Percentiles rank a stretch among this genome's conserved stretches.
phyloP scores from a whole-genome alignment of 768 basidiomycete species.

The Mycena sanguinolenta region DNA sequence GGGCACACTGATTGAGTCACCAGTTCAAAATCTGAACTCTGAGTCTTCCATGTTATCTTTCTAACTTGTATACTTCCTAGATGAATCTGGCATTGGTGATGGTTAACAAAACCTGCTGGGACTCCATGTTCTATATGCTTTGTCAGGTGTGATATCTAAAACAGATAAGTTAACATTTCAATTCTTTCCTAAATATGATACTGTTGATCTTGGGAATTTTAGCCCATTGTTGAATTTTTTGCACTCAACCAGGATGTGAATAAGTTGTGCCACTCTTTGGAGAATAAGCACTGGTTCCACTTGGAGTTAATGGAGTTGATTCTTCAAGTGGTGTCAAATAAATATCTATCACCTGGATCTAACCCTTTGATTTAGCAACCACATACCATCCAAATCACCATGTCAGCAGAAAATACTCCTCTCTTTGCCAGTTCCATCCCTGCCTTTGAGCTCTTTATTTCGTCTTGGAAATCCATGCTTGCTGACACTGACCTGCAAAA shows the following conservation, averaged over 20 bases:
- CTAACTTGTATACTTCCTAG: slow-evolving; percentile 10
- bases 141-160: not conserved
- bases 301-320: slow-evolving; percentile 5
- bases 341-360: not conserved
- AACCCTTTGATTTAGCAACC: slow-evolving; percentile 14
- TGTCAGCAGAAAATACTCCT: slow-evolving; percentile 11
- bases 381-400: slow-evolving; percentile 8
- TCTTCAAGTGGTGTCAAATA: not conserved
- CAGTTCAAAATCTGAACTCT: slow-evolving; percentile 2
- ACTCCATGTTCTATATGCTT: not conserved
- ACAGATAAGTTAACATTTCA: not conserved
- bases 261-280: slow-evolving; percentile 10
- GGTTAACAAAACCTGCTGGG: no score
- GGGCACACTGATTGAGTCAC: slow-evolving; percentile 5
- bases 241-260: slow-evolving; percentile 6
- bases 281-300: slow-evolving; percentile 9
- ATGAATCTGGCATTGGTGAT: not conserved
- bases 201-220: slow-evolving; percentile 10
- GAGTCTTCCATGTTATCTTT: slow-evolving; percentile 4
- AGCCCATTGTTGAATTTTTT: slow-evolving; percentile 17
- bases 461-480: slow-evolving; percentile 8
- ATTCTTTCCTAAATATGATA: slow-evolving; percentile 5
- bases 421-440: slow-evolving; percentile 11
- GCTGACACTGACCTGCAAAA: slow-evolving; percentile 1
- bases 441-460: slow-evolving; percentile 8